A percentile compares a stretch with the other conserved stretches of the same genome.
Conservation (phyloP, 805 yeast species). For the Candida verbasci region DNA sequence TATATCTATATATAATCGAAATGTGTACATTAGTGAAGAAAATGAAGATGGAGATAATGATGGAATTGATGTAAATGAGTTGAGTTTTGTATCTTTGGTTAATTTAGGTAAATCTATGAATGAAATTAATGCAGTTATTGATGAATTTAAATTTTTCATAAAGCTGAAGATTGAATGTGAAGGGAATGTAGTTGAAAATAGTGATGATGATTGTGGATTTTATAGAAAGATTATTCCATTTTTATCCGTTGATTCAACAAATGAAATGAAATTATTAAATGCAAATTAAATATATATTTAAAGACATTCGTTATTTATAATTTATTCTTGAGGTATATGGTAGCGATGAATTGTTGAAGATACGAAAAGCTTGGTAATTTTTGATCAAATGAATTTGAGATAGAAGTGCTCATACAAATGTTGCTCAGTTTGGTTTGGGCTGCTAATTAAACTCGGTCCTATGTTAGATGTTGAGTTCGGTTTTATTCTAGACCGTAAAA, state of each 20-base stretch:
- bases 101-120: constrained; percentile 45
- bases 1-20: constrained; percentile 23
- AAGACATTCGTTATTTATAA: too few species aligned
- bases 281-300: constrained; percentile 15
- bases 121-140: constrained; percentile 47
- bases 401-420: too few species aligned
- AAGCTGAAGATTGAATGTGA: constrained; percentile 26
- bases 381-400: too few species aligned
- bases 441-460: too few species aligned
- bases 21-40: constrained; percentile 28
- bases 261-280: constrained; percentile 25
- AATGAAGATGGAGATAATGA: constrained; percentile 12
- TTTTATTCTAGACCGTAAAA: too few species aligned
- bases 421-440: too few species aligned
- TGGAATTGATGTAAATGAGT: not conserved
- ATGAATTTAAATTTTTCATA: constrained; percentile 43
- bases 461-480: too few species aligned
- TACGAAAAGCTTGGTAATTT: too few species aligned
- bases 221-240: constrained; percentile 36
- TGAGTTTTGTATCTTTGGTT: constrained; percentile 15
- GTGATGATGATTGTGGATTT: constrained; percentile 28
- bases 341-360: too few species aligned
- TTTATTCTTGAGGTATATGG: too few species aligned
- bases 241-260: constrained; percentile 31
- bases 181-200: constrained; percentile 23